Evolutionary conservation across 139 green algal genomes (phyloP).

Genomic region (Asterochloris erici): DNA sequence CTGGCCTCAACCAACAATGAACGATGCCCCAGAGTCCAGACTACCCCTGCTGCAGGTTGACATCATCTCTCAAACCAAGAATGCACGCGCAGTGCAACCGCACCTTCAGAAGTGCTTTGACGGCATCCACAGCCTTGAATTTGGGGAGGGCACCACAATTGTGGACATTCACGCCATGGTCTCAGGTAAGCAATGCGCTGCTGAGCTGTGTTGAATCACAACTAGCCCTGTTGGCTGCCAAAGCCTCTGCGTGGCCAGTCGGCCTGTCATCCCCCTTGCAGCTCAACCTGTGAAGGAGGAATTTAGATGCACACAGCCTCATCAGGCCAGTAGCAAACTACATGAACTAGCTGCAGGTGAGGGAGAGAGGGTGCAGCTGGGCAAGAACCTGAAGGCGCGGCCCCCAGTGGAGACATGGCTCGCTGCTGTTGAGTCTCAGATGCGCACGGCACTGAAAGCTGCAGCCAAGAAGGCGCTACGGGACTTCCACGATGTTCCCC

Average conservation of each 20-base stretch:
- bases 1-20: too few relatives aligned
- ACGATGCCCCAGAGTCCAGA: too few relatives aligned
- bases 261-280: too few relatives aligned
- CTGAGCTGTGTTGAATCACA: too few relatives aligned
- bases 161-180: constrained; percentile 79
- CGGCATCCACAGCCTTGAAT: constrained; percentile 76
- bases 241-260: too few relatives aligned
- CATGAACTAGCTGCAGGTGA: neutral
- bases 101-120: constrained; percentile 92
- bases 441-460: constrained; percentile 57
- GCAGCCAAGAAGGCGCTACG: constrained; percentile 42
- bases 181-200: neutral
- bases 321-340: neutral
- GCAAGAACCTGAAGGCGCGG: constrained; percentile 53
- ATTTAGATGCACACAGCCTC: neutral
- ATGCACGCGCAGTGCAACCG: constrained; percentile 71
- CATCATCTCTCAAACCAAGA: constrained; percentile 52
- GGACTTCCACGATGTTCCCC: constrained; percentile 25
- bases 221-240: too few relatives aligned
- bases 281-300: too few relatives aligned
- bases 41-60: constrained; percentile 17
- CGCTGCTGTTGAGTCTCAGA: constrained; percentile 63
- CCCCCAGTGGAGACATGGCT: constrained; percentile 85
- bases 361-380: neutral
- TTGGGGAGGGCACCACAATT: constrained; percentile 70